Percentiles rank a stretch among this genome's conserved stretches.
Conservation (phyloP, 768 basidiomycete species). For the Psilocybe tampanensis region DNA sequence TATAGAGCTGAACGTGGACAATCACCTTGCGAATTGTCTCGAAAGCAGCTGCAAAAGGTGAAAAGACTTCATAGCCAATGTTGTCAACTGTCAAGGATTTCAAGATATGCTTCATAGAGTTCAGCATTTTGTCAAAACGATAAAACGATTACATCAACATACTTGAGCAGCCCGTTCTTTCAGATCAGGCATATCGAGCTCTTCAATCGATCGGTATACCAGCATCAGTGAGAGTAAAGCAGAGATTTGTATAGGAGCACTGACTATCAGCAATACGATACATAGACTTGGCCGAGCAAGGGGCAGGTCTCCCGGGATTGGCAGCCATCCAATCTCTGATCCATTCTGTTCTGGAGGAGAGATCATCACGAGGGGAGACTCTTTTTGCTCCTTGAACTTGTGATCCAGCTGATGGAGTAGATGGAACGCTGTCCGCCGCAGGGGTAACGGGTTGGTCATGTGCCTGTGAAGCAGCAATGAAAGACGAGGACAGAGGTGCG, state of each 20-base stretch:
- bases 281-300: conserved; percentile 82
- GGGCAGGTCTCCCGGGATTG: conserved; percentile 63
- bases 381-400: conserved; percentile 23
- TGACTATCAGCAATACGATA: conserved; percentile 83
- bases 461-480: conserved; percentile 33
- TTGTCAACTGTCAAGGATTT: conserved; percentile 77
- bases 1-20: not conserved
- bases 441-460: conserved; percentile 25
- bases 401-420: conserved; percentile 32
- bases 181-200: conserved; percentile 70
- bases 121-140: conserved; percentile 1
- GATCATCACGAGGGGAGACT: conserved; percentile 21
- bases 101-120: conserved; percentile 61
- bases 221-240: not conserved
- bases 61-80: conserved; percentile 86
- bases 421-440: conserved; percentile 21
- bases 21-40: conserved; percentile 76
- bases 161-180: conserved; percentile 71
- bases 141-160: not conserved
- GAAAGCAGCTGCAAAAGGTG: conserved; percentile 80
- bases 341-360: conserved; percentile 61
- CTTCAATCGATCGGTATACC: conserved; percentile 40
- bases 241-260: conserved; percentile 22
- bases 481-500: conserved; percentile 80
- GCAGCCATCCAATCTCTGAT: conserved; percentile 66